Conservation (phyloP, 768 basidiomycete species). For the Galerina sulciceps region DNA sequence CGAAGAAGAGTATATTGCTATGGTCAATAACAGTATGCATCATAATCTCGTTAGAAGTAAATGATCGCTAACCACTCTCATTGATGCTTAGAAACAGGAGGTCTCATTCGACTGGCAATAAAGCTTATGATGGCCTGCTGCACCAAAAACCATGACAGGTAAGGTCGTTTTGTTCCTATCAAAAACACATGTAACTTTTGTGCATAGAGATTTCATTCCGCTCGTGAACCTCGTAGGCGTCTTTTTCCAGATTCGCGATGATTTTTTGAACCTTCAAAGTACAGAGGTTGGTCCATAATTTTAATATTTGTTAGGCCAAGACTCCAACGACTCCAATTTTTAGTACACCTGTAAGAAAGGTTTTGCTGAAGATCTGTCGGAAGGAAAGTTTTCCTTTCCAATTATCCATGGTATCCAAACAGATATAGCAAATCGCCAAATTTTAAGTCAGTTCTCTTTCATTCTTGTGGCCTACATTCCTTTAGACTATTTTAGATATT, state of each 20-base stretch:
- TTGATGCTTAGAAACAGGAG: neutral
- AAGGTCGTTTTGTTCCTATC: neutral
- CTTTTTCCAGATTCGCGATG: conserved; percentile 89
- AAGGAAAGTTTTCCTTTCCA: conserved; percentile 95
- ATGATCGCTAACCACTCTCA: no score
- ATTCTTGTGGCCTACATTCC: neutral
- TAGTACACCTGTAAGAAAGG: conserved; percentile 80
- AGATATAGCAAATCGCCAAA: conserved; percentile 66
- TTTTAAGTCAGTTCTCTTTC: conserved; percentile 65
- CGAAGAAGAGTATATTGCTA: conserved; percentile 86
- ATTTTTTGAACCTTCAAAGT: conserved; percentile 91
- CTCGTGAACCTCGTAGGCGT: conserved; percentile 88
- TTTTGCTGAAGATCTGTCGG: conserved; percentile 89
- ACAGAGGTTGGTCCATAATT: conserved; percentile 52
- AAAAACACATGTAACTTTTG: neutral
- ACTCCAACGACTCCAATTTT: neutral
- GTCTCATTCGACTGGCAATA: neutral
- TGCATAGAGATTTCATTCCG: conserved; percentile 76
- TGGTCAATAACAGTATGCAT: conserved; percentile 87
- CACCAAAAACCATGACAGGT: neutral
- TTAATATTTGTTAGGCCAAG: no score
- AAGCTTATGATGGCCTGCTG: neutral
- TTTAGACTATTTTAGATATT: conserved; percentile 53
- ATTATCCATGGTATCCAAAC: conserved; percentile 82
- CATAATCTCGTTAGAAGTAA: neutral